Conservation (phyloP, 805 yeast genomes). For the Candida ascalaphidarum region DNA sequence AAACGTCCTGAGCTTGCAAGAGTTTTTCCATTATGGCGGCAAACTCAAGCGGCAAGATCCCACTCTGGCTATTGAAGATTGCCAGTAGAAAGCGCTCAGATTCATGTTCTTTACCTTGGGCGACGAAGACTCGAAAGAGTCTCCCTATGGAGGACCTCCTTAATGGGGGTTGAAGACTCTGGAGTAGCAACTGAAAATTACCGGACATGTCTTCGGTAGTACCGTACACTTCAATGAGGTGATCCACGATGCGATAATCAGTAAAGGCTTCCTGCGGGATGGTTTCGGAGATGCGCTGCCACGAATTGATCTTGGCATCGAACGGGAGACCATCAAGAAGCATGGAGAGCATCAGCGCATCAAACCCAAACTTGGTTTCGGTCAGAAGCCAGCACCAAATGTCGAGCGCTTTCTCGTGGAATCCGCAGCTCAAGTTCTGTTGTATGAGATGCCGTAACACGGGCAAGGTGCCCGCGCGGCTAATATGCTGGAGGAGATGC, state of each 20-base stretch:
- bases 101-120: conserved; percentile 16
- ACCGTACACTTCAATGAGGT: conserved; percentile 11
- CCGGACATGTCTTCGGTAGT: conserved; percentile 1
- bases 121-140: conserved; percentile 20
- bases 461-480: too few relatives aligned
- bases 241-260: conserved; percentile 8
- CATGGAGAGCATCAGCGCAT: too few relatives aligned
- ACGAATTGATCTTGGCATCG: too few relatives aligned
- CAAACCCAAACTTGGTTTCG: too few relatives aligned
- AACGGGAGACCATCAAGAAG: too few relatives aligned
- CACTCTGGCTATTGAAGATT: conserved; percentile 19
- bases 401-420: too few relatives aligned
- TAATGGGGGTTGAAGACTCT: conserved; percentile 19
- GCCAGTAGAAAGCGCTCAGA: conserved; percentile 20
- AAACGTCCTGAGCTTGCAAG: conserved; percentile 15
- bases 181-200: conserved; percentile 12
- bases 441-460: too few relatives aligned
- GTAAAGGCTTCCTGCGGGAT: too few relatives aligned
- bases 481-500: too few relatives aligned
- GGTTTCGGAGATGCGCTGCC: too few relatives aligned
- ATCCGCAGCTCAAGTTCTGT: too few relatives aligned
- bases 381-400: too few relatives aligned
- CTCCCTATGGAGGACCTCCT: conserved; percentile 22
- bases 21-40: conserved; percentile 16
- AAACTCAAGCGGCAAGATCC: conserved; percentile 18